Percentiles rank a stretch among this genome's conserved stretches.
Conservation (phyloP, 352 stramenopile genomes). For the Phytophthora megakarya region DNA sequence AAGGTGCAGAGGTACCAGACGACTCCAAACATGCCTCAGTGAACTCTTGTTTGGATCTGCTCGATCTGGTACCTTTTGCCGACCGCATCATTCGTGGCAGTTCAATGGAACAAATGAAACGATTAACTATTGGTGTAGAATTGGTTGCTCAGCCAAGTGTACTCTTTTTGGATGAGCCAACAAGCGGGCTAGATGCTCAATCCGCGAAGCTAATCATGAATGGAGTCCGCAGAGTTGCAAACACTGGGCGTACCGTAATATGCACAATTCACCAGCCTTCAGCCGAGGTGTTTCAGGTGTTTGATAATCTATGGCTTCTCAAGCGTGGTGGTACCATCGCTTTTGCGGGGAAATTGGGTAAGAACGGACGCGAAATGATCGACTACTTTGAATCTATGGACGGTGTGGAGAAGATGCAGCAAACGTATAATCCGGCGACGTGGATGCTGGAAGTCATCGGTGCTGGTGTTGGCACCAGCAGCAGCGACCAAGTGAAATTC, state of each 20-base stretch:
- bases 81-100: slow-evolving; percentile 40
- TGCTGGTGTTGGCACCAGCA: slow-evolving; percentile 32
- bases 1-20: slow-evolving; percentile 10
- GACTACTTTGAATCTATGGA: slow-evolving; percentile 14
- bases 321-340: slow-evolving; percentile 54
- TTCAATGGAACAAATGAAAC: slow-evolving; percentile 46
- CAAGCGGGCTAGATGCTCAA: slow-evolving; percentile 63
- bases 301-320: slow-evolving; percentile 86
- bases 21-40: slow-evolving; percentile 31
- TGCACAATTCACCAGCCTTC: slow-evolving; percentile 50
- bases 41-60: slow-evolving; percentile 39
- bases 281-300: slow-evolving; percentile 38
- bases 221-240: slow-evolving; percentile 74
- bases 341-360: slow-evolving; percentile 49
- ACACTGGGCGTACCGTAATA: slow-evolving; percentile 60
- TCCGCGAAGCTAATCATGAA: slow-evolving; percentile 77
- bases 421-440: slow-evolving; percentile 33
- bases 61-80: slow-evolving; percentile 36
- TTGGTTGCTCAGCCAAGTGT: slow-evolving; percentile 76
- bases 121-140: slow-evolving; percentile 84
- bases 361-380: background rate
- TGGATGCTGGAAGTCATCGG: slow-evolving; percentile 39
- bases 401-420: background rate
- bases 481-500: too few relatives aligned
- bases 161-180: slow-evolving; percentile 75